Percentiles rank a stretch among this genome's conserved stretches.
These are phyloP conservation scores for Euphorbia lathyris DNA, from an alignment of 345 rosid genomes.

Conservation along the genomic window DNA sequence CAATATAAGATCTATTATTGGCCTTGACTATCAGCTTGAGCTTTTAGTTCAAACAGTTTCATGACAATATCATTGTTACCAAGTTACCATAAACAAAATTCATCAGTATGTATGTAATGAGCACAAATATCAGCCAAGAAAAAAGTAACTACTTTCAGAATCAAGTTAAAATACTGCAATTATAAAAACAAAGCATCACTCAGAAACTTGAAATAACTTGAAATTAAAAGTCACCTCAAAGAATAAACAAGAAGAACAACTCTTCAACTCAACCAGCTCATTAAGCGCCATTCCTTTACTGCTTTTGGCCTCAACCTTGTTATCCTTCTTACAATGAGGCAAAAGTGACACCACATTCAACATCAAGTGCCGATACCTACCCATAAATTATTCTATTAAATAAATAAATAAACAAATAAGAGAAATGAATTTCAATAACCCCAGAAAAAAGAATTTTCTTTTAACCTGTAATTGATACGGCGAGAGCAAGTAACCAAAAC, in stretches of 20 bases:
- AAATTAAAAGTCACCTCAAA: constrained; percentile 58
- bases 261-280: constrained; percentile 85
- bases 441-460: too few relatives aligned
- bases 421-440: not conserved
- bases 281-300: constrained; percentile 75
- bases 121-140: not conserved
- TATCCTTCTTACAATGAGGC: constrained; percentile 96
- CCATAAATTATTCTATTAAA: not conserved
- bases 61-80: too few relatives aligned
- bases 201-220: not conserved
- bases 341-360: constrained; percentile 83
- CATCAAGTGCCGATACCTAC: constrained; percentile 95
- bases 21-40: too few relatives aligned
- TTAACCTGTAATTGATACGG: constrained; percentile 84
- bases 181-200: not conserved
- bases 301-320: constrained; percentile 77
- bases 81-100: too few relatives aligned
- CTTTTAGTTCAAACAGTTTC: too few relatives aligned
- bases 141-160: not conserved
- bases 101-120: too few relatives aligned
- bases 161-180: not conserved
- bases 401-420: not conserved
- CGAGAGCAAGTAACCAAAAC: constrained; percentile 93
- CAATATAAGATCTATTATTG: too few relatives aligned
- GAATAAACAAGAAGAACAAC: constrained; percentile 80